Conservation (phyloP, 2,329 filamentous ascomycete genomes). For the Amesomyces nigricolor region DNA sequence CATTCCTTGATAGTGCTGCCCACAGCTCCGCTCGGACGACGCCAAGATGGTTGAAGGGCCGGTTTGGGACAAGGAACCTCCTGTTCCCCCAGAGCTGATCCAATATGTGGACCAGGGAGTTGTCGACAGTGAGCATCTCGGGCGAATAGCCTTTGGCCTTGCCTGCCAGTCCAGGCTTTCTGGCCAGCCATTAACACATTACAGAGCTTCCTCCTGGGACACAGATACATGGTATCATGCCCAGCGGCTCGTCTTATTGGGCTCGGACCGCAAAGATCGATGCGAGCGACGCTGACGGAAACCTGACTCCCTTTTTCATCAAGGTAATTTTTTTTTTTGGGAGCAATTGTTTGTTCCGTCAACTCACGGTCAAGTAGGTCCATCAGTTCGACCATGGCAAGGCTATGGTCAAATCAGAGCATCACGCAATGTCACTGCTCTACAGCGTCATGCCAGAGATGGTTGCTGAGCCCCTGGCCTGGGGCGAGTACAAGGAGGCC, state of each 20-base stretch:
- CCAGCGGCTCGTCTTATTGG: slow-evolving; percentile 9
- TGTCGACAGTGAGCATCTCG: background rate
- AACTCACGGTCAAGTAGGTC: background rate
- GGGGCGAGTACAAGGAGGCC: background rate
- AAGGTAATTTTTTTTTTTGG: slow-evolving; percentile 8
- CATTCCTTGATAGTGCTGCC: too few relatives aligned
- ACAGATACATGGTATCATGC: slow-evolving; percentile 1
- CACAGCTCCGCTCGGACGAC: too few relatives aligned
- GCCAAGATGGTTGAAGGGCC: background rate
- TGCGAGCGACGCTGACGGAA: slow-evolving; percentile 14
- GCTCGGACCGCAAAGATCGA: slow-evolving; percentile 11
- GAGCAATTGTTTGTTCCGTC: background rate
- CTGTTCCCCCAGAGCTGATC: background rate
- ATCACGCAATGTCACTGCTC: slow-evolving; percentile 34
- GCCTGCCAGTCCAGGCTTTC: too few relatives aligned
- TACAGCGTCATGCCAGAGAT: slow-evolving; percentile 29
- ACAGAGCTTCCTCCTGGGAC: slow-evolving; percentile 9
- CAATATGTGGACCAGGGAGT: slow-evolving; percentile 5
- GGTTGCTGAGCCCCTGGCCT: slow-evolving; percentile 31
- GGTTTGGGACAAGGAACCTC: background rate
- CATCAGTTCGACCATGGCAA: slow-evolving; percentile 20
- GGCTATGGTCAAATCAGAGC: slow-evolving; percentile 35
- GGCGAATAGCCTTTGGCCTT: too few relatives aligned
- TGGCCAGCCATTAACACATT: background rate
- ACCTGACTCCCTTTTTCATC: slow-evolving; percentile 21